Evolutionary conservation across 2,329 filamentous ascomycete genomes (phyloP).

Genomic region (Curvularia sp.): DNA sequence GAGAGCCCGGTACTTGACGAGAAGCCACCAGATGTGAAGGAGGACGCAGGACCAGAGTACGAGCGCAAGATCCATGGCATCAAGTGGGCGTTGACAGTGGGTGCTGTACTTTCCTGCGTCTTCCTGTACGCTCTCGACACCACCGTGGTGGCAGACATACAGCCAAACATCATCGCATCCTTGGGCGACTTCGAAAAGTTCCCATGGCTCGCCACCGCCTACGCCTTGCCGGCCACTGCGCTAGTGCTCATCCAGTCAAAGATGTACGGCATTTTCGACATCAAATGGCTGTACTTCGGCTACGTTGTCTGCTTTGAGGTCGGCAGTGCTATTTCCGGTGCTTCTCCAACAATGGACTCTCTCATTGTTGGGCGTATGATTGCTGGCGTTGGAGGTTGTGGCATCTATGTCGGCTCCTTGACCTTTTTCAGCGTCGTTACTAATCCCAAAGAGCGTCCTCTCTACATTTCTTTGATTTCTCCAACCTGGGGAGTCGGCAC

Average conservation of each 20-base stretch:
- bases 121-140: constrained; percentile 44
- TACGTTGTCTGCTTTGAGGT: not conserved
- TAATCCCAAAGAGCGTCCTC: not conserved
- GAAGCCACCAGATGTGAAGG: not conserved
- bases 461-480: constrained; percentile 1
- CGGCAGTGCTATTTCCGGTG: not conserved
- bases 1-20: not conserved
- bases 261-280: constrained; percentile 3
- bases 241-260: not conserved
- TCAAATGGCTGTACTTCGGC: constrained; percentile 3
- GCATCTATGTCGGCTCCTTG: constrained; percentile 2
- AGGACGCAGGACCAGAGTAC: constrained; percentile 1
- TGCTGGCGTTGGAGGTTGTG: constrained; percentile 2
- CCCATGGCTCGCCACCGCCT: constrained; percentile 2
- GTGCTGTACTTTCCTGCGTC: constrained; percentile 14
- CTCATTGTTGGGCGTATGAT: constrained; percentile 3
- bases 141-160: constrained; percentile 39
- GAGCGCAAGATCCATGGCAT: constrained; percentile 8
- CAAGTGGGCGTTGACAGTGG: constrained; percentile 9
- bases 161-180: constrained; percentile 25
- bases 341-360: not conserved
- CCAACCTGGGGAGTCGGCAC: constrained; percentile 3
- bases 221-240: not conserved
- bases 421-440: not conserved
- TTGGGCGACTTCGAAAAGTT: not conserved